Base-by-base conservation (phyloP, 257 asterid genomes). In the Voacanga thouarsii region DNA sequence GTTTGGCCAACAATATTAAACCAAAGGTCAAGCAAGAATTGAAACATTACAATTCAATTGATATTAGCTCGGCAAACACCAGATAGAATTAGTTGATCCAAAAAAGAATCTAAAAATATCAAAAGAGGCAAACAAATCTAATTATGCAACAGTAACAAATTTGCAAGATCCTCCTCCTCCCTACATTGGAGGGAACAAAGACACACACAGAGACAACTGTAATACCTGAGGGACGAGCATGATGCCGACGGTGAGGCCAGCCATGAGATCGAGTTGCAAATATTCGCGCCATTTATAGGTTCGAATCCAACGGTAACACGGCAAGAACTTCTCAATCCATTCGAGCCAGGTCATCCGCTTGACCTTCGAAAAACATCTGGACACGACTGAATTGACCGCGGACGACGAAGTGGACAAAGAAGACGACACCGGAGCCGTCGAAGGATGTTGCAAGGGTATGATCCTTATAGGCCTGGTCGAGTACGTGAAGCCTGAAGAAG, bases 141-240 rank as follows among this genome's bases (percentile, higher is more conserved):
- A 23, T 61, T 12, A 24, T 43, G 43, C 23, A 2, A 66, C 49
- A 4, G 7, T 24, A 33, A 33, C 26, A 37, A 37, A 64, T 0
- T 18, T 66, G 39, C 28, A 18, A 0, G 18, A 23, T 26, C 14
- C 21, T 23, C 14, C 26, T 3, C 3, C 21, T 23, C 14, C 26
- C 8, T 1, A 19, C n/a, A 43, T 43, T 4, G 21, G 15, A 14
- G 14, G 23, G 21, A 5, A 51, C 21, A 51, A 19, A 16, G 57
- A 51, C 5, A 49, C 19, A 18, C 26, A 3, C 15, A 19, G 3
- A 21, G 49, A 71, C 0, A n/a, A 53, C 12, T 33, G 61, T 11
- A 37, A 1, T 41, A 93, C 99, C 98, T 96, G 99, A 77, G 99
- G 99, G 41, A 96, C 99, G 49, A 93, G 98, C 99, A 96, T 96